Evolutionary conservation across 768 basidiomycete genomes (phyloP), one percentile per base, ranked within the genome.

Genomic region (Leccinum truebloodii): DNA sequence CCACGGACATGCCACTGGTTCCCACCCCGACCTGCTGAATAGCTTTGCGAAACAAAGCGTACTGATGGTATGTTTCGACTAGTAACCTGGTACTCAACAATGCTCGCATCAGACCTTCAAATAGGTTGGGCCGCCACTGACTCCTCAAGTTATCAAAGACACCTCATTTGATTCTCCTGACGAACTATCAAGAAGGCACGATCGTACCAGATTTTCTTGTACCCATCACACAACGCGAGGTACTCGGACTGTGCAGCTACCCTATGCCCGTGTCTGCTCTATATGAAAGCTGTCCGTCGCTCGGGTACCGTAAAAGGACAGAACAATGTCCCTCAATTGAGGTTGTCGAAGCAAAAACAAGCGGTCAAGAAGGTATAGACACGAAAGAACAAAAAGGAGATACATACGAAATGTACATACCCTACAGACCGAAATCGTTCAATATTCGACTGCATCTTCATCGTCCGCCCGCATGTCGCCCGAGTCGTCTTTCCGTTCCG

Each of bases 381-480:
- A 57, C 34, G 28, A 57, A 51, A 37, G 37, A 52, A 58, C 50
- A 56, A 58, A 28, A 55, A 60, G 52, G 50, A 60, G 61, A 69
- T 60, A 65, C 70, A 59, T 68, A 69, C 65, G 70, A 62, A 56
- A 67, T 41, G 63, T 59, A 69, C 66, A 68, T 69, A 66, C 63
- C 65, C 68, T 80, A 66, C 62, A 30, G 26, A 58, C 59, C 57
- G 52, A 54, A 35, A 48, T 55, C 39, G 28, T 34, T 74, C 61
- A 90, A 76, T 91, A 92, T 76, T 92, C 90, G 50, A 92, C 88
- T 12, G 88, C 90, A 69, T 91, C 90, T 63, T 91, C 90, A 63
- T 89, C 90, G 59, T 90, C 88, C 53, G 84, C 86, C 64, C 82
- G 84, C 76, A 83, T 81, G 8, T 80, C 71, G 39, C 79, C 72